Conservation (phyloP, 306 rosid species). For the Vachellia pachyceras region DNA sequence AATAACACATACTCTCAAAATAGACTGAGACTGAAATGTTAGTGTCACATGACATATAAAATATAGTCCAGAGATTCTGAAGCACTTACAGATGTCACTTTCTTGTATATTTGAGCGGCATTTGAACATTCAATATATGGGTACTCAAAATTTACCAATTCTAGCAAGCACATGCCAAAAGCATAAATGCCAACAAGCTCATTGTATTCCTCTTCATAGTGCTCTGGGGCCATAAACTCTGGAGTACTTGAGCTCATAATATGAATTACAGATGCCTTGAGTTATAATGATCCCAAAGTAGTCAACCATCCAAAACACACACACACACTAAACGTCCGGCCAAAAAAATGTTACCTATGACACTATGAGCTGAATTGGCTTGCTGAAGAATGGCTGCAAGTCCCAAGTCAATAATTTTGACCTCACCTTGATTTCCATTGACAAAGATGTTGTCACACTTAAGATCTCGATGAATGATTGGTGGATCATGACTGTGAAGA, state of each 20-base stretch:
- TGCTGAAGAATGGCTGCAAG: slow-evolving; percentile 92
- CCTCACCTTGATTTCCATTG: slow-evolving; percentile 99
- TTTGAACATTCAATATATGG: slow-evolving; percentile 91
- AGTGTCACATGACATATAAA: slow-evolving; percentile 14
- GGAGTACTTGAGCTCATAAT: slow-evolving; percentile 73
- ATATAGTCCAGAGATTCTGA: slow-evolving; percentile 32
- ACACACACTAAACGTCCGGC: slow-evolving; percentile 2
- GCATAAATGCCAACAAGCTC: slow-evolving; percentile 98
- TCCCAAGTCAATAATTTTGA: slow-evolving; percentile 95
- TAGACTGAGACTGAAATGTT: neutral
- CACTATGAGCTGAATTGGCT: slow-evolving; percentile 93
- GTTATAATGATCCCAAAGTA: slow-evolving; percentile 19
- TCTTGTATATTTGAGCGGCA: slow-evolving; percentile 98
- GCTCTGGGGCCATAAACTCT: slow-evolving; percentile 99
- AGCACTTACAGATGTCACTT: slow-evolving; percentile 88
- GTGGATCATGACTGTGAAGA: slow-evolving; percentile 96
- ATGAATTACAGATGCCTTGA: slow-evolving; percentile 31
- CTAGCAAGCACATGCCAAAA: slow-evolving; percentile 97
- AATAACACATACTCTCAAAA: slow-evolving; percentile 22
- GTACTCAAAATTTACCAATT: slow-evolving; percentile 92
- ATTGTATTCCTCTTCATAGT: slow-evolving; percentile 92
- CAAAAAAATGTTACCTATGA: slow-evolving; percentile 66
- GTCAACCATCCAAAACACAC: slow-evolving; percentile 15
- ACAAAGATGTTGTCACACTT: slow-evolving; percentile 97
- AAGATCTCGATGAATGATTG: slow-evolving; percentile 91